phyloP scores from a whole-genome alignment of 1,139 yeast genomes.

The Geotrichum klebahnii region DNA sequence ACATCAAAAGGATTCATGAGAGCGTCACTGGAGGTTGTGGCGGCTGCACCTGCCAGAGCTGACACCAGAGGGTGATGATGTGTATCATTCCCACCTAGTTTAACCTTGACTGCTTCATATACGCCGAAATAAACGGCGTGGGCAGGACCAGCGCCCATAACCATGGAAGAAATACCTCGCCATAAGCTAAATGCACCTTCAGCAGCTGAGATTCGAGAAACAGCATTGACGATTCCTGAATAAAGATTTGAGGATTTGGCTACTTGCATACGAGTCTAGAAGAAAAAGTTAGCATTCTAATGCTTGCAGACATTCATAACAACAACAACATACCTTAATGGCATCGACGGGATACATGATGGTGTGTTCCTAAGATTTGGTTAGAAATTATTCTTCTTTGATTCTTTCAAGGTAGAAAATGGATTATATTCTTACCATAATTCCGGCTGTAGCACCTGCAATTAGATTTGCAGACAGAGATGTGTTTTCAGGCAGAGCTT shows the following conservation, averaged over 20 bases:
- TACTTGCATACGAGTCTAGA: constrained; percentile 83
- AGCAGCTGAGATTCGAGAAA: constrained; percentile 71
- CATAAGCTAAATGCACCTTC: constrained; percentile 89
- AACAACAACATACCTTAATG: constrained; percentile 42
- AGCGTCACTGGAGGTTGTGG: constrained; percentile 90
- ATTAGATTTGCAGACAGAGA: constrained; percentile 73
- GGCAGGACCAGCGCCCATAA: constrained; percentile 98
- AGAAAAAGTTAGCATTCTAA: not conserved
- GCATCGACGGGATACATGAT: constrained; percentile 97
- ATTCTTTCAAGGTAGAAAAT: too few relatives aligned
- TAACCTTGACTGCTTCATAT: constrained; percentile 78
- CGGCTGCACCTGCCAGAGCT: constrained; percentile 86
- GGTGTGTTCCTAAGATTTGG: constrained; percentile 60
- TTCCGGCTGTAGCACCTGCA: constrained; percentile 99
- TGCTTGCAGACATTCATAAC: not conserved
- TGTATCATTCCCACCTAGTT: constrained; percentile 41
- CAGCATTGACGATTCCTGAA: constrained; percentile 54
- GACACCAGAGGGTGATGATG: constrained; percentile 78
- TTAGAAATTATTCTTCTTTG: too few relatives aligned
- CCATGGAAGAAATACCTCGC: constrained; percentile 92
- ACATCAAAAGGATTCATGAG: constrained; percentile 98
- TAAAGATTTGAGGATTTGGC: constrained; percentile 43
- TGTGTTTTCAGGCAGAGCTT: constrained; percentile 84
- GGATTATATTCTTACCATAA: constrained; percentile 43
- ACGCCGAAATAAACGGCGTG: constrained; percentile 98